These are phyloP conservation scores for Paraglomus brasilianum DNA, from an alignment of 192 early-diverging fungal species.

Conservation along the genomic window DNA sequence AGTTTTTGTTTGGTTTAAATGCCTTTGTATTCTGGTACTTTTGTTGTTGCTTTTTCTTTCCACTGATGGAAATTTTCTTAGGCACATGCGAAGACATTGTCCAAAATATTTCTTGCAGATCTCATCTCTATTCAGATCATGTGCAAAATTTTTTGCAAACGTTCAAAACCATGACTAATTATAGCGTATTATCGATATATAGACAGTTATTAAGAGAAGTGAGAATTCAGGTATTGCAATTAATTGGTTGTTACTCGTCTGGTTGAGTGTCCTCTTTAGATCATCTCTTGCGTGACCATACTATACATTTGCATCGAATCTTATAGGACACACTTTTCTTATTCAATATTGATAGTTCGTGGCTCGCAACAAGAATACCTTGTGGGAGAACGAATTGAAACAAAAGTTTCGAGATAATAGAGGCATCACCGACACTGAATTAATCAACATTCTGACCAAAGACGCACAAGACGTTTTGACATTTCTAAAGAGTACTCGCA, in stretches of 20 bases:
- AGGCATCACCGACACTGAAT: neutral
- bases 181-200: constrained; percentile 17
- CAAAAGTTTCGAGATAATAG: constrained; percentile 5
- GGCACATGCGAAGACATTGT: no score
- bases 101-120: no score
- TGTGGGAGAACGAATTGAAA: constrained; percentile 4
- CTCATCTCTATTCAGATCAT: no score
- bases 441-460: neutral
- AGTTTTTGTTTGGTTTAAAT: constrained; percentile 85
- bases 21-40: constrained; percentile 89
- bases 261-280: neutral
- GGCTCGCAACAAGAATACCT: constrained; percentile 11
- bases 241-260: neutral
- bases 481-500: constrained; percentile 17
- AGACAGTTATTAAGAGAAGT: constrained; percentile 22
- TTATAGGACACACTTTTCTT: no score
- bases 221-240: constrained; percentile 3
- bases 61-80: constrained; percentile 25
- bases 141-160: no score
- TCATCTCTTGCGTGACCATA: neutral
- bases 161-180: no score
- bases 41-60: constrained; percentile 69
- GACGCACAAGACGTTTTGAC: constrained; percentile 8
- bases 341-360: constrained; percentile 2
- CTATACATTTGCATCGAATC: neutral